Evolutionary conservation across 2,329 filamentous ascomycete genomes (phyloP), one percentile per base, ranked within the genome.

Genomic region (Fusarium praegraminearum): DNA sequence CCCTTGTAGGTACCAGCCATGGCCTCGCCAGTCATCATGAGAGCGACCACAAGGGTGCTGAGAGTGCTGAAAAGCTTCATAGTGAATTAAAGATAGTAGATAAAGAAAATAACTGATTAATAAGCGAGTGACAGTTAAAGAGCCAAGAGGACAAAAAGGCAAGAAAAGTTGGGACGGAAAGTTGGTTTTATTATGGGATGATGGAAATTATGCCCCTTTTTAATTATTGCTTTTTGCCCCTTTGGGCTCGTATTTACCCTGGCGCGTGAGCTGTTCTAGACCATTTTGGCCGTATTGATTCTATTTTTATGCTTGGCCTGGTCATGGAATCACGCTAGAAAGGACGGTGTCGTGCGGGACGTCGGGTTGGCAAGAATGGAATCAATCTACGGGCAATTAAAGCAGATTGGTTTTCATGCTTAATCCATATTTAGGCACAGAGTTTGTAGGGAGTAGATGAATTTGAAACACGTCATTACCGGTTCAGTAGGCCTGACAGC

Each of bases 1-100:
- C 71, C 71, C 67, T 73, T 73, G 61, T 70, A 73, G 4, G 52
- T 50, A 5, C 71, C 71, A 1, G 71, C 71, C 28, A 73, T 26
- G n/a, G 71, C 71, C 50, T 73, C 62, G 4, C 60, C 69, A 2
- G 71, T 44, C 11, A 73, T 69, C 41, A 73, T 53, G 36, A 73
- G 28, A 38, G 60, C 63, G 11, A 70, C 56, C 13, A 61, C 71
- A 4, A 70, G 33, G 32, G 68, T 67, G 45, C 67, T 43, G 7
- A 71, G 36, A 33, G 69, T 58, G 30, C 52, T 54, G 33, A 73
- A 50, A 16, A 73, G 32, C 66, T 73, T 72, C 71, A 73, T 73
- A 20, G 24, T 62, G 55, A 49, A 35, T 38, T 43, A 52, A 30
- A 7, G 22, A 35, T 12, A 28, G 7, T 6, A 32, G 9, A n/a